Evolutionary conservation across 371 early-diverging fungal genomes (phyloP), one percentile per base, ranked within the genome.

Genomic region (Saksenaea oblongispora): DNA sequence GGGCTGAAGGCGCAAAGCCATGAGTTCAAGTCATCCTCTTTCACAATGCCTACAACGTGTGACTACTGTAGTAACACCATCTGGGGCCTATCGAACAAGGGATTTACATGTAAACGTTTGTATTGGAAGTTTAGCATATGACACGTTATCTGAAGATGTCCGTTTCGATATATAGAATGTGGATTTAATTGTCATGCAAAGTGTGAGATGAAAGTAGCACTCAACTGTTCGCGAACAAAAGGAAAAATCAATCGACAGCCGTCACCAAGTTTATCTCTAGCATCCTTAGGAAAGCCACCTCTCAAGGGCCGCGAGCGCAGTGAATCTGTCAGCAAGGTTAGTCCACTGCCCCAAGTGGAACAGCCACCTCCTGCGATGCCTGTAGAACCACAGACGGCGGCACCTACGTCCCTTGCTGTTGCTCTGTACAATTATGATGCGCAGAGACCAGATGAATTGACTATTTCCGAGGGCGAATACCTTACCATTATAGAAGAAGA

Each of bases 191-290:
- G 93, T 66, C 94, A 94, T 65, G 82, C 89, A 3, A 92, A 90
- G 61, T 94, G 94, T 69, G 92, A 93, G 72, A 87, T 94, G 84
- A 94, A 93, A 64, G 92, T 92, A 0, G 85, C 91, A 7, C 89
- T 89, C 1, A 86, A 82, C 59, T 94, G 94, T 61, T 80, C 90
- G 14, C 80, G 83, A 24, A 67, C 79, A 22, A 88, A 87, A 24
- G 86, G 89, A 1, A 85, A 86, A 47, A 72, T 87, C 22, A 83
- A 82, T 35, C 71, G 85, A 34, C 58, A 66, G 17, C 51, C 65
- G 10, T 58, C 57, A 8, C 54, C 67, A 1, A 41, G 47, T 15
- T 26, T 34, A 27, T 34, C 54, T 18, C 26, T 26, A 5, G 47
- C 28, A 44, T 24, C 24, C 34, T 24, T 22, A 10, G 14, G 51